These are phyloP conservation scores for Saxophila tyrrhenica DNA, from an alignment of 495 filamentous ascomycete species.

Conservation along the genomic window DNA sequence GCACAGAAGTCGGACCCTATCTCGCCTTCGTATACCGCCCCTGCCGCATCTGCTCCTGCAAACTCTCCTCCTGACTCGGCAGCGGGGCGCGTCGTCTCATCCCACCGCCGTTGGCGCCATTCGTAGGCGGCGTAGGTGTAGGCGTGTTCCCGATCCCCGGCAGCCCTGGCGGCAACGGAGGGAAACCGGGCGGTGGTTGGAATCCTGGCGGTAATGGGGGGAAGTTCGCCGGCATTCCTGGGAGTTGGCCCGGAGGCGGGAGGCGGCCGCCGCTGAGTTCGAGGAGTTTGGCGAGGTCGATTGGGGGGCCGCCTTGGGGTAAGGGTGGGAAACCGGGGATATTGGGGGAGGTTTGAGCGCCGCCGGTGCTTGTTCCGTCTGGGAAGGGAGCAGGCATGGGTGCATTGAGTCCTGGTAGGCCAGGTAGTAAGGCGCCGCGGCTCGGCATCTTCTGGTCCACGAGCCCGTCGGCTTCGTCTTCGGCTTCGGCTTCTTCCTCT, in stretches of 20 bases:
- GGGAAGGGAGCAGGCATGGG: conserved; percentile 24
- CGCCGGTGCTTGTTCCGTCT: conserved; percentile 30
- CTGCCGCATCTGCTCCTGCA: conserved; percentile 60
- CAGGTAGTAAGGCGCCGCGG: conserved; percentile 39
- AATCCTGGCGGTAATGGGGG: conserved; percentile 18
- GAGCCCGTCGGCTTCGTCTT: conserved; percentile 84
- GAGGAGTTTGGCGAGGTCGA: conserved; percentile 58
- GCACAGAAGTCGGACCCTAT: conserved; percentile 7
- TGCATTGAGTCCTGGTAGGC: conserved; percentile 15
- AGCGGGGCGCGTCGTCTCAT: conserved; percentile 48
- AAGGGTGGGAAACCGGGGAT: conserved; percentile 26
- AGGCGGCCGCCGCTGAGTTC: conserved; percentile 40
- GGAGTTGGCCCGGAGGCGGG: conserved; percentile 29
- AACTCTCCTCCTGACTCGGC: conserved; percentile 72
- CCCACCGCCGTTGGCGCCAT: conserved; percentile 28
- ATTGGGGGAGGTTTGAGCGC: conserved; percentile 24
- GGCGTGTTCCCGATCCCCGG: conserved; percentile 17
- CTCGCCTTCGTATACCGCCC: conserved; percentile 41
- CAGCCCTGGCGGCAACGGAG: conserved; percentile 22
- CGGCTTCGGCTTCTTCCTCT: conserved; percentile 84
- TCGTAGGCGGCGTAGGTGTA: conserved; percentile 26
- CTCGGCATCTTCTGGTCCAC: conserved; percentile 81
- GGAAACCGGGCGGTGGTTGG: conserved; percentile 20
- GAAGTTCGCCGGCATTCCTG: conserved; percentile 29
- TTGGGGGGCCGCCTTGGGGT: conserved; percentile 37